Conservation (phyloP, 106 monocot species). For the Alisma plantagoaquatica region DNA sequence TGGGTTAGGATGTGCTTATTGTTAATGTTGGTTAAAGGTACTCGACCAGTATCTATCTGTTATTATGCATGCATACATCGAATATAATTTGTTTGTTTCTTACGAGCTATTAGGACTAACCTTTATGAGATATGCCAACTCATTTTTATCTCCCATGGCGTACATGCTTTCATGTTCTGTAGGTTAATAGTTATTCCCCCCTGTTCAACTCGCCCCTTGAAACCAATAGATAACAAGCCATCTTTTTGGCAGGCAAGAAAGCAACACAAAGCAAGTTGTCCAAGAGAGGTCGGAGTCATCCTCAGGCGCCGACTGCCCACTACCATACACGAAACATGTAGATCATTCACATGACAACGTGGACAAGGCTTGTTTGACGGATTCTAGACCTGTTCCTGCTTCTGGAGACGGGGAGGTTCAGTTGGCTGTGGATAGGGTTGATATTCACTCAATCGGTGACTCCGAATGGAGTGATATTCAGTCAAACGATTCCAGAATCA, state of each 20-base stretch:
- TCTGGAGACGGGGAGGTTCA: constrained; percentile 30
- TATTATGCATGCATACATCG: too few relatives aligned
- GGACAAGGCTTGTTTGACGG: constrained; percentile 85
- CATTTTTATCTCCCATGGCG: too few relatives aligned
- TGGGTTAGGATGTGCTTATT: too few relatives aligned
- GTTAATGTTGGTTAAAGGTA: too few relatives aligned
- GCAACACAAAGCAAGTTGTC: constrained; percentile 67
- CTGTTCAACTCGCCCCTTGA: too few relatives aligned
- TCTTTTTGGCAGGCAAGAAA: constrained; percentile 41
- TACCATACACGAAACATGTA: constrained; percentile 68
- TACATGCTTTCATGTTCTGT: too few relatives aligned
- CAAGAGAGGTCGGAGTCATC: constrained; percentile 52
- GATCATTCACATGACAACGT: constrained; percentile 62
- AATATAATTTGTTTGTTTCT: too few relatives aligned
- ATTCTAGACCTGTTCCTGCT: constrained; percentile 30
- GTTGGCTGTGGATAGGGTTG: constrained; percentile 34
- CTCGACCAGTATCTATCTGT: too few relatives aligned
- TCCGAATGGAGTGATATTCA: constrained; percentile 49
- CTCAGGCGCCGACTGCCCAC: constrained; percentile 24
- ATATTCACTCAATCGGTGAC: constrained; percentile 42
- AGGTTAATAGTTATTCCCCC: too few relatives aligned
- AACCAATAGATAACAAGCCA: too few relatives aligned
- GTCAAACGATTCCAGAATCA: constrained; percentile 34
- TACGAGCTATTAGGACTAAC: too few relatives aligned
- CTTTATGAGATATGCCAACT: too few relatives aligned